Conservation (phyloP, 306 rosid species). For the Quercus parvula region DNA sequence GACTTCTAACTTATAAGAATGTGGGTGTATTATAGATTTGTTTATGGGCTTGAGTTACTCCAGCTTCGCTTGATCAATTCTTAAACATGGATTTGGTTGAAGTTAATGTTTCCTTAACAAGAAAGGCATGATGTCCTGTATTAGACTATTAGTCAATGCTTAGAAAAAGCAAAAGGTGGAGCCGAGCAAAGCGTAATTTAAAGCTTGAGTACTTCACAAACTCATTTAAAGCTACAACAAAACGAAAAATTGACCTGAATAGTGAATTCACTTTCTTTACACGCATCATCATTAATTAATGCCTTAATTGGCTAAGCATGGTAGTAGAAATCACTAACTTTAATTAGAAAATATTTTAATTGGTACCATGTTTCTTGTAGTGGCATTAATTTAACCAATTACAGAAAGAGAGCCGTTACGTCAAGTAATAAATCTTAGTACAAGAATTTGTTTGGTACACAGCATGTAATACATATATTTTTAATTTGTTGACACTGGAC, state of each 20-base stretch:
- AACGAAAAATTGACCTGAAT: not conserved
- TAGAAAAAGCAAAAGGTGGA: no score
- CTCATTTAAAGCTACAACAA: not conserved
- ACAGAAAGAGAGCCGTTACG: not conserved
- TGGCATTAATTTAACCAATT: not conserved
- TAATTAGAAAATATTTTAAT: not conserved
- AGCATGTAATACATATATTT: no score
- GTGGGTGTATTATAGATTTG: no score
- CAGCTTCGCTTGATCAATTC: no score
- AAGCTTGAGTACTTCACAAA: no score
- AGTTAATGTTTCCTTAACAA: not conserved
- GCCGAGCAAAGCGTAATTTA: not conserved
- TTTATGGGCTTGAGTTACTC: no score
- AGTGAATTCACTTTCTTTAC: not conserved
- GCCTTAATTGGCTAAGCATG: not conserved
- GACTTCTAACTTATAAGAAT: no score
- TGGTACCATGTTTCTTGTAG: not conserved
- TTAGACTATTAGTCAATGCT: no score
- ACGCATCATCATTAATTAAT: not conserved
- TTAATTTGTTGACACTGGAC: no score
- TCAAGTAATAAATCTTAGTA: not conserved
- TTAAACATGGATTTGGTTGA: not conserved
- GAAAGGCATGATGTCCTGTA: not conserved
- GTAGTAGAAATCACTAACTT: not conserved
- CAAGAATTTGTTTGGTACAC: no score